Percentiles rank a stretch among this genome's conserved stretches.
These are phyloP conservation scores for Rhodomyrtus psidioides DNA, from an alignment of 441 rosid species.

Conservation along the genomic window DNA sequence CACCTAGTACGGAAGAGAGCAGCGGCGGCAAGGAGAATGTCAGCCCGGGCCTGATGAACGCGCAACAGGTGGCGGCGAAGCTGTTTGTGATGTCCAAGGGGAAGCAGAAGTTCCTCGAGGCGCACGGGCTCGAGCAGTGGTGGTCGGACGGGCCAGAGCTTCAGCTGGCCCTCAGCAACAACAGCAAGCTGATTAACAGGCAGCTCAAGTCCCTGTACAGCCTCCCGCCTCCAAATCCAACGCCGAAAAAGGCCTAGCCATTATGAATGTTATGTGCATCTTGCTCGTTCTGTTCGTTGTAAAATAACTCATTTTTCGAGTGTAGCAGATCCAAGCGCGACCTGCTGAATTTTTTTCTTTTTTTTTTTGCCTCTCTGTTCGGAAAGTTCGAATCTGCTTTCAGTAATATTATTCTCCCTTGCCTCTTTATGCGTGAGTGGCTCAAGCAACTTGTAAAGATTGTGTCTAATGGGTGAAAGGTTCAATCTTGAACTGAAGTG, in stretches of 20 bases:
- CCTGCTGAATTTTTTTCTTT: neutral
- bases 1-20: conserved; percentile 29
- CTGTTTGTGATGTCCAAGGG: conserved; percentile 82
- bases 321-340: neutral
- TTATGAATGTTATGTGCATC: neutral
- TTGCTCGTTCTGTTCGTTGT: neutral
- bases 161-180: conserved; percentile 49
- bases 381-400: neutral
- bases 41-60: conserved; percentile 7
- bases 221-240: conserved; percentile 11
- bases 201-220: conserved; percentile 79
- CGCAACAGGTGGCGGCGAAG: conserved; percentile 53
- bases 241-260: neutral
- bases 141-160: conserved; percentile 85
- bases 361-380: neutral
- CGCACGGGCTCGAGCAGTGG: conserved; percentile 98
- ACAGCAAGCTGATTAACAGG: conserved; percentile 73
- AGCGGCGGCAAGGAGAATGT: conserved; percentile 47
- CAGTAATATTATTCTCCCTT: neutral
- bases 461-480: neutral
- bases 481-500: neutral
- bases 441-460: neutral
- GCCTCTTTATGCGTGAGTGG: neutral
- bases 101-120: conserved; percentile 88
- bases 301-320: neutral